Evolutionary conservation across 495 filamentous ascomycete species (phyloP).

Genomic region (Diplogelasinospora grovesii): DNA sequence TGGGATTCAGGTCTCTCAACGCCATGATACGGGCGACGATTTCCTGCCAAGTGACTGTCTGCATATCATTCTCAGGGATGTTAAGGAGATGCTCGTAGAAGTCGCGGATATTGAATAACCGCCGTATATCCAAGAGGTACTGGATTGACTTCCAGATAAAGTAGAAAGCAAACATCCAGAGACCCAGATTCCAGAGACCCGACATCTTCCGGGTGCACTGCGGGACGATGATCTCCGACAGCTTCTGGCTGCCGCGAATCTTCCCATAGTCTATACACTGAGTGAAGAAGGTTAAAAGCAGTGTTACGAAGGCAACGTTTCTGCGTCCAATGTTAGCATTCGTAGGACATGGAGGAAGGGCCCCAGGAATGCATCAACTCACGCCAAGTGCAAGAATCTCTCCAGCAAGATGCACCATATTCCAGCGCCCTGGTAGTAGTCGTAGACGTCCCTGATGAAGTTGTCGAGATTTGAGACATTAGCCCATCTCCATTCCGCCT

Average conservation of each 20-base stretch:
- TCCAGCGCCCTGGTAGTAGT: constrained; percentile 78
- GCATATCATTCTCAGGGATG: constrained; percentile 86
- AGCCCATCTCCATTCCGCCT: constrained; percentile 92
- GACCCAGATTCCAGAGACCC: constrained; percentile 61
- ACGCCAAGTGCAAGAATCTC: constrained; percentile 67
- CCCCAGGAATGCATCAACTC: constrained; percentile 26
- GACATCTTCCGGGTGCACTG: constrained; percentile 88
- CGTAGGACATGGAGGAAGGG: background rate
- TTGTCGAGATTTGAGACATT: constrained; percentile 89
- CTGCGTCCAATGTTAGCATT: constrained; percentile 25
- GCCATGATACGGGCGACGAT: constrained; percentile 84
- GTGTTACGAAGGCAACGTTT: constrained; percentile 68
- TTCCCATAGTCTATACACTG: constrained; percentile 80
- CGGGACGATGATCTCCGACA: constrained; percentile 71
- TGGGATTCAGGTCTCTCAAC: constrained; percentile 77
- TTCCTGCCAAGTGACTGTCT: constrained; percentile 94
- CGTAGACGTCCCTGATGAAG: constrained; percentile 85
- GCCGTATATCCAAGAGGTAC: constrained; percentile 66
- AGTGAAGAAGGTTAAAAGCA: constrained; percentile 76
- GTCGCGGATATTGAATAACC: constrained; percentile 71
- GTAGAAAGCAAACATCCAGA: constrained; percentile 86
- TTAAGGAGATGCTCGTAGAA: constrained; percentile 84
- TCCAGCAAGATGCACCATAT: constrained; percentile 83
- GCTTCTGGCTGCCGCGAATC: constrained; percentile 64
- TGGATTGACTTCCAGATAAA: constrained; percentile 76